These are phyloP conservation scores for Trichophyton verrucosum DNA, from an alignment of 2,329 filamentous ascomycete genomes.

Conservation along the genomic window DNA sequence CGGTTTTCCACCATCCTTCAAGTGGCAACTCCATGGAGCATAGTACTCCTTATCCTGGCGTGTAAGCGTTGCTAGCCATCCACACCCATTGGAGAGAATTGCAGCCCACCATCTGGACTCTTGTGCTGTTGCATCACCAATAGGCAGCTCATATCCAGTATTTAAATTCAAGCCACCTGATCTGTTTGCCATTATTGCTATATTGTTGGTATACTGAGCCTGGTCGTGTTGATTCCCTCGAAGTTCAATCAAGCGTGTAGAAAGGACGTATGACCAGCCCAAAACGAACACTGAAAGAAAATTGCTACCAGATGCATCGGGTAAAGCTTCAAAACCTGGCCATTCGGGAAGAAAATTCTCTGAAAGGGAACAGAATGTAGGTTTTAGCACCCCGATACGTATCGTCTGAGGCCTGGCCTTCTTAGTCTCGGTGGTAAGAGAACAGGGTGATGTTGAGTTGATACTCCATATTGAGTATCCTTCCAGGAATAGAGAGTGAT, in stretches of 20 bases:
- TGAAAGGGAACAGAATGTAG: background rate
- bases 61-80: constrained; percentile 8
- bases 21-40: constrained; percentile 8
- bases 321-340: background rate
- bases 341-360: background rate
- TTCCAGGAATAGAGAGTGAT: background rate
- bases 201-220: background rate
- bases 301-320: constrained; percentile 3
- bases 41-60: constrained; percentile 1
- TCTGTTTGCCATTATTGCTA: background rate
- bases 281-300: constrained; percentile 10
- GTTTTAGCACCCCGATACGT: background rate
- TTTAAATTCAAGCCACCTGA: background rate
- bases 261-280: constrained; percentile 10
- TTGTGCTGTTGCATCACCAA: constrained; percentile 7
- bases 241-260: constrained; percentile 7
- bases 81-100: constrained; percentile 8
- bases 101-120: constrained; percentile 10
- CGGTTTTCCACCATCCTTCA: constrained; percentile 1
- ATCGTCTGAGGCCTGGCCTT: background rate
- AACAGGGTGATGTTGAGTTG: background rate
- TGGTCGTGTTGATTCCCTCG: background rate
- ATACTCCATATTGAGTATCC: background rate
- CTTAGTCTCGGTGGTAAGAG: background rate
- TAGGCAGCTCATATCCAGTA: background rate